Conservation (phyloP, 495 filamentous ascomycete genomes). For the Aspergillus wentii region DNA sequence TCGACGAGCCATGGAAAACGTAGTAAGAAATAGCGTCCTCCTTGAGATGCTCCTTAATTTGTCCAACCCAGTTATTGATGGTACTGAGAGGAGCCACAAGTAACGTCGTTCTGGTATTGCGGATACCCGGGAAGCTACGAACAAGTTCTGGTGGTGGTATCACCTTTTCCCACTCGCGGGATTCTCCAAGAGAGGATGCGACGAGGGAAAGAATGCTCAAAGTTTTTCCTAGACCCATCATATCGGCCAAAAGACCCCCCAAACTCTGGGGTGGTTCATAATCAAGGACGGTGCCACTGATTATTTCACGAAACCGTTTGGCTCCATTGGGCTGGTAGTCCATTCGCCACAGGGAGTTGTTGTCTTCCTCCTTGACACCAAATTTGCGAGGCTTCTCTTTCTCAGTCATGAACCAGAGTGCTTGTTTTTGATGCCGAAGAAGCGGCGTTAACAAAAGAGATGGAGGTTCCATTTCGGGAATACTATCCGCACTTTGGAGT, state of each 20-base stretch:
- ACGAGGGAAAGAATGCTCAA: constrained; percentile 80
- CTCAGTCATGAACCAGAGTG: constrained; percentile 79
- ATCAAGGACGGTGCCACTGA: constrained; percentile 63
- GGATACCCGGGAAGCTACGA: constrained; percentile 40
- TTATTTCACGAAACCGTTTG: constrained; percentile 69
- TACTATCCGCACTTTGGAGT: constrained; percentile 63
- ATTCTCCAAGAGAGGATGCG: constrained; percentile 53
- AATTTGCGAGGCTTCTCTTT: constrained; percentile 63
- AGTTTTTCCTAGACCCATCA: constrained; percentile 98
- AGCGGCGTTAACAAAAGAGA: constrained; percentile 60
- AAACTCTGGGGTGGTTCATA: constrained; percentile 64
- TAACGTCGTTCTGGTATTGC: constrained; percentile 76
- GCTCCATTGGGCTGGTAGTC: constrained; percentile 46
- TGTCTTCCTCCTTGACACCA: constrained; percentile 48
- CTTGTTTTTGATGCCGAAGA: constrained; percentile 87
- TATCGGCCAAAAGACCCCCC: constrained; percentile 92
- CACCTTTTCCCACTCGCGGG: constrained; percentile 46
- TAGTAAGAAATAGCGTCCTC: constrained; percentile 58
- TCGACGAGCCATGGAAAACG: constrained; percentile 77
- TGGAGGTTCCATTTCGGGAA: constrained; percentile 70
- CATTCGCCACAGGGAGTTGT: constrained; percentile 72
- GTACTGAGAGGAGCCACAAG: constrained; percentile 87
- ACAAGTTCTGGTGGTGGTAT: constrained; percentile 24
- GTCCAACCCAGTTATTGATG: constrained; percentile 86
- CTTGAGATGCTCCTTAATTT: constrained; percentile 76